Conservation (phyloP, 306 rosid species). For the Acacia melanoxylon region DNA sequence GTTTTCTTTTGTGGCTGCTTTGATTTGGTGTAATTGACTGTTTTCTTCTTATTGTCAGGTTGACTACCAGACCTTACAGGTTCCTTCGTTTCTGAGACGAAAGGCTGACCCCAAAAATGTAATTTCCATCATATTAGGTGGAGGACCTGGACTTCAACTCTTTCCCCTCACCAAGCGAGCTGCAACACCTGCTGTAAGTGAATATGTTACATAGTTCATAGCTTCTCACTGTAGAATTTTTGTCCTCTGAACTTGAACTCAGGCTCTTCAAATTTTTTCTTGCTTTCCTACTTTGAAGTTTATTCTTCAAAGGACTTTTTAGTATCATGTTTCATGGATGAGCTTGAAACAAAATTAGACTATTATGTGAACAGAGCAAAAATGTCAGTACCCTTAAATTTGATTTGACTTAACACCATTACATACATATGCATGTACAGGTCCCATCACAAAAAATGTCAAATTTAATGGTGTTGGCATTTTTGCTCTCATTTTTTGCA, state of each 20-base stretch:
- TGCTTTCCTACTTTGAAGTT: neutral
- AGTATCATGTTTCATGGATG: neutral
- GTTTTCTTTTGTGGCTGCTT: slow-evolving; percentile 13
- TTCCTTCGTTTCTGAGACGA: slow-evolving; percentile 51
- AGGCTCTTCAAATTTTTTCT: neutral
- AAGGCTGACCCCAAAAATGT: slow-evolving; percentile 76
- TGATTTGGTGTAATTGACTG: slow-evolving; percentile 2
- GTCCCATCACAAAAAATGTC: no score
- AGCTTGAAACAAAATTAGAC: neutral
- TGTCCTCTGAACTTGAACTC: neutral
- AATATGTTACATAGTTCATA: slow-evolving; percentile 1
- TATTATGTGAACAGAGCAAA: neutral
- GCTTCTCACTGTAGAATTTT: neutral
- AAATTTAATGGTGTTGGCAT: no score
- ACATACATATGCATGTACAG: no score
- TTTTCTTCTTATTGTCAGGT: slow-evolving; percentile 20
- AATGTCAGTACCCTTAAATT: no score
- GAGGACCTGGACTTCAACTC: slow-evolving; percentile 78
- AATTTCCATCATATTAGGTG: slow-evolving; percentile 84
- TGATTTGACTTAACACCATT: no score
- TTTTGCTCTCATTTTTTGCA: no score
- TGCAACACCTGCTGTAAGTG: slow-evolving; percentile 72
- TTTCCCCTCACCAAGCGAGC: slow-evolving; percentile 83
- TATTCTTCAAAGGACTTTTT: neutral
- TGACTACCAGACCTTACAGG: slow-evolving; percentile 60